Conservation (phyloP, 192 early-diverging fungal species). For the Diversispora eburnea region DNA sequence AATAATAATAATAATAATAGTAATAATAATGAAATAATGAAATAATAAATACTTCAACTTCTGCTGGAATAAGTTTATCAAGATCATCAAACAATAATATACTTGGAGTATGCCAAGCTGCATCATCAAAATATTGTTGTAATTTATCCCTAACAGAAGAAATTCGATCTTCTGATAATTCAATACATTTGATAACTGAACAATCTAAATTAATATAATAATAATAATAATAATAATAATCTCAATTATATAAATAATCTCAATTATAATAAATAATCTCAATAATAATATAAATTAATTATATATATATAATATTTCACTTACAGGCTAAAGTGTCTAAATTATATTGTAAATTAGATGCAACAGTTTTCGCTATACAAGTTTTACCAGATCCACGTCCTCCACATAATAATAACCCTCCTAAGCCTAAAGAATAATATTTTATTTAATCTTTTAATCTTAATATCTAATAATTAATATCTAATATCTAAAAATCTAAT, state of each 20-base stretch:
- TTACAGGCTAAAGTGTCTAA: constrained; percentile 45
- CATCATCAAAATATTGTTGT: constrained; percentile 57
- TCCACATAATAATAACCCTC: constrained; percentile 67
- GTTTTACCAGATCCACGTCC: constrained; percentile 77
- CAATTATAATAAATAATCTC: constrained; percentile 2
- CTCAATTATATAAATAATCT: background rate
- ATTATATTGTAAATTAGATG: constrained; percentile 39
- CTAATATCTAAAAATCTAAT: too few relatives aligned
- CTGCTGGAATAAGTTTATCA: constrained; percentile 67
- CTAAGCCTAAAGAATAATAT: constrained; percentile 28
- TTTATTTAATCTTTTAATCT: background rate
- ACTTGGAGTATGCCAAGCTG: constrained; percentile 68
- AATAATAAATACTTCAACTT: too few relatives aligned
- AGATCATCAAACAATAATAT: constrained; percentile 74
- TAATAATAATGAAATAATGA: too few relatives aligned
- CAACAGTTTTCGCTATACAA: constrained; percentile 53
- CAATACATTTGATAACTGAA: constrained; percentile 52
- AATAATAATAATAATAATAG: too few relatives aligned
- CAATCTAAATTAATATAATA: constrained; percentile 38
- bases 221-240: too few relatives aligned
- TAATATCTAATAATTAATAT: too few relatives aligned
- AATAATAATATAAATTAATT: constrained; percentile 28
- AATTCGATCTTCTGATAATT: constrained; percentile 54
- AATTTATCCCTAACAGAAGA: constrained; percentile 58
- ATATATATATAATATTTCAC: constrained; percentile 32